phyloP scores from a whole-genome alignment of 345 rosid genomes.

The Bretschneidera sinensis region DNA sequence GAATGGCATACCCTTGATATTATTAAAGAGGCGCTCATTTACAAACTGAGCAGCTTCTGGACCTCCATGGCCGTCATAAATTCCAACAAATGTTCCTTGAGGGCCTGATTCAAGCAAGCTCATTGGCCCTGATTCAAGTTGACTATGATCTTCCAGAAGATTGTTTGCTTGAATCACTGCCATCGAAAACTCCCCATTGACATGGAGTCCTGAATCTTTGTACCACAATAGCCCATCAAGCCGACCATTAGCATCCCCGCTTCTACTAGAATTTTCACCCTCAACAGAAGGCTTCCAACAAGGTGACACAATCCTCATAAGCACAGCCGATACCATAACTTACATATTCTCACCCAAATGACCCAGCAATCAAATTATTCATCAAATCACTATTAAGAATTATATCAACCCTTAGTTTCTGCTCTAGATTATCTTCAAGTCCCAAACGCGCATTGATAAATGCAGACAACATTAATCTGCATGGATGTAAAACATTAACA shows the following conservation, averaged over 20 bases:
- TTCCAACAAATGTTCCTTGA: conserved; percentile 89
- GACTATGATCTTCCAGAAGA: conserved; percentile 78
- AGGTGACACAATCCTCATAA: conserved; percentile 65
- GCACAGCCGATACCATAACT: conserved; percentile 71
- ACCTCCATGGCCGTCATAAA: conserved; percentile 99
- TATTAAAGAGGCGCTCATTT: conserved; percentile 57
- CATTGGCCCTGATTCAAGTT: conserved; percentile 91
- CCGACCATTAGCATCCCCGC: conserved; percentile 54
- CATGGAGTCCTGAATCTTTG: conserved; percentile 69
- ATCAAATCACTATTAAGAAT: conserved; percentile 29
- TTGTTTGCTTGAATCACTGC: conserved; percentile 89
- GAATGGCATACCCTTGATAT: conserved; percentile 59
- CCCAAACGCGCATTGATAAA: conserved; percentile 49
- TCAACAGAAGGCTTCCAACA: conserved; percentile 85
- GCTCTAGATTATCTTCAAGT: conserved; percentile 38
- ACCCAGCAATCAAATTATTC: conserved; percentile 58
- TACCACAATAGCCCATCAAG: conserved; percentile 85
- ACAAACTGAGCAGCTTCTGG: conserved; percentile 90
- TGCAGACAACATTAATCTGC: conserved; percentile 77
- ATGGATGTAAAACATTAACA: conserved; percentile 5
- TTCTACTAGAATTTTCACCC: conserved; percentile 67
- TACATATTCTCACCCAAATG: conserved; percentile 64
- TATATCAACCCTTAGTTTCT: conserved; percentile 24
- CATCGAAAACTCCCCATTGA: conserved; percentile 85
- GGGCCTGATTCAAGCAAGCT: conserved; percentile 72